phyloP scores from a whole-genome alignment of 768 basidiomycete species.

The Leucosporidium creatinivorum region DNA sequence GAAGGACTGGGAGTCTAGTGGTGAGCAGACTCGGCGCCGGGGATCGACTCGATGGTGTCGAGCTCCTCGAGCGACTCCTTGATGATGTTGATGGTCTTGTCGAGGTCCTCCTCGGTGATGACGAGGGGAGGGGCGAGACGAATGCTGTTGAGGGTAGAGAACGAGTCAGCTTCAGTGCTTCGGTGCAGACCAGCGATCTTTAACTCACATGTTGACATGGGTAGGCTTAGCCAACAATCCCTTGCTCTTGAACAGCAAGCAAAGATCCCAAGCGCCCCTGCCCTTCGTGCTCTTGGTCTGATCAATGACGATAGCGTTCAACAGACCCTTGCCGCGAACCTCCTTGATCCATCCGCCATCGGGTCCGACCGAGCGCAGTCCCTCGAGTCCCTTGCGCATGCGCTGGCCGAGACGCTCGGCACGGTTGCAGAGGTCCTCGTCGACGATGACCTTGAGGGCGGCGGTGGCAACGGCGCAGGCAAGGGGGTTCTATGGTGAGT shows the following conservation, averaged over 20 bases:
- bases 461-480: slow-evolving; percentile 94
- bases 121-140: slow-evolving; percentile 95
- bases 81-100: slow-evolving; percentile 66
- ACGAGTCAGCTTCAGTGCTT: slow-evolving; percentile 2
- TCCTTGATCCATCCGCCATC: slow-evolving; percentile 57
- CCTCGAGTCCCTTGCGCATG: slow-evolving; percentile 62
- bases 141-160: slow-evolving; percentile 51
- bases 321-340: slow-evolving; percentile 76
- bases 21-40: slow-evolving; percentile 18
- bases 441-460: slow-evolving; percentile 79
- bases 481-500: slow-evolving; percentile 86
- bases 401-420: slow-evolving; percentile 68
- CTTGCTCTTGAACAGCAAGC: slow-evolving; percentile 46
- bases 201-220: slow-evolving; percentile 78
- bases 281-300: slow-evolving; percentile 68
- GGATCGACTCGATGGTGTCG: slow-evolving; percentile 48
- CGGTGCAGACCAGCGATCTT: neutral
- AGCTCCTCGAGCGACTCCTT: slow-evolving; percentile 69
- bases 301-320: slow-evolving; percentile 91
- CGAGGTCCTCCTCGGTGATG: slow-evolving; percentile 78
- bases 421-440: slow-evolving; percentile 75
- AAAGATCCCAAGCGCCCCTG: slow-evolving; percentile 90
- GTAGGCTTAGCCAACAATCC: slow-evolving; percentile 84
- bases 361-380: slow-evolving; percentile 49
- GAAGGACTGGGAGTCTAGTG: neutral